Base-by-base conservation (phyloP, 1,284 basidiomycete species). In the Ustilago sp. region DNA sequence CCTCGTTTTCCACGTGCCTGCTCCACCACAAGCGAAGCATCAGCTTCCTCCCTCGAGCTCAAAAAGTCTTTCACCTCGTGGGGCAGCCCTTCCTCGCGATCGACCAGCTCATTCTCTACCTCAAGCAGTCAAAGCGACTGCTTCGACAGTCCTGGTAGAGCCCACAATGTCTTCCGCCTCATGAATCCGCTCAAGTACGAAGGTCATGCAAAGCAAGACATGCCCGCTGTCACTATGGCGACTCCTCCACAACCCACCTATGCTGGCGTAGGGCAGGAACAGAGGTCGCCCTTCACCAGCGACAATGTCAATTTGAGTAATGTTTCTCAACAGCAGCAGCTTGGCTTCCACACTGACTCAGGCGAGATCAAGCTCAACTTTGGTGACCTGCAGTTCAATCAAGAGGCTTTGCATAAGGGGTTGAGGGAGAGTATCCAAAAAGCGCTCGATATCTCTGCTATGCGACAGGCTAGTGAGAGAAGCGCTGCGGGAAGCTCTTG, bases 171-270 rank as follows among this genome's bases (percentile, higher is more conserved):
- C 35, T 70, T 74, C 36, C 13, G 54, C 12, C 59, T 43, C 43
- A 61, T 62, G 11, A 56, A 59, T 8, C 67, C 68, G 6, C 53
- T 41, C 36, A 47, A 53, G 28, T 53, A 62, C 43, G 61, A 60
- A n/a, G 43, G 9, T 4, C 47, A 38, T 5, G 63, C 63, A 3
- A 50, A 58, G 6, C 34, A 51, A 11, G 34, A 19, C 12, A 76
- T 76, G 74, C 74, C 74, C 9, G 35, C 31, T 8, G 45, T 76
- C n/a, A 76, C 68, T 3, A 55, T 76, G n/a, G 32, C 53, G 3
- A 50, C 63, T 12, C 59, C 51, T 7, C 38, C 59, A 11, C 23
- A 32, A 3, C 12, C 12, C 4, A 32, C 9, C 15, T 8, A 32
- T 12, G 58, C 53, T 8, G 11, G 35, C 17, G 12, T 36, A 11